Conservation (phyloP, 257 asterid species). For the Solanum boliviense region DNA sequence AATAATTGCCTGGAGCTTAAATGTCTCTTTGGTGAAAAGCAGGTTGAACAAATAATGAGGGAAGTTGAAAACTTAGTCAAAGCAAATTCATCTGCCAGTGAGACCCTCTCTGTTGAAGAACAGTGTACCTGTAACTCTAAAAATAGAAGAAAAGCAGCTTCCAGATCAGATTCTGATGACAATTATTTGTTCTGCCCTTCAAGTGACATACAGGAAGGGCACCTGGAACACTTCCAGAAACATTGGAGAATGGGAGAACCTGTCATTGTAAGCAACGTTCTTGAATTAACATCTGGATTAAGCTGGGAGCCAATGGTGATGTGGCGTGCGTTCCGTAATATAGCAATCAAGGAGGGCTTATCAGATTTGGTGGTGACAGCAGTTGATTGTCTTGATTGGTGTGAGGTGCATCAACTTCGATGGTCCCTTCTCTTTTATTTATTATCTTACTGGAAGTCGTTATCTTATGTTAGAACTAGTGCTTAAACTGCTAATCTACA, state of each 20-base stretch:
- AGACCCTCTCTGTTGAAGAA: neutral
- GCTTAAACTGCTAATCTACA: neutral
- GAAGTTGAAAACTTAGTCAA: conserved; percentile 14
- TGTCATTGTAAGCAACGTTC: conserved; percentile 31
- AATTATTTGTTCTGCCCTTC: conserved; percentile 47
- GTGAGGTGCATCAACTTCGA: conserved; percentile 33
- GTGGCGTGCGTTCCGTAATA: conserved; percentile 64
- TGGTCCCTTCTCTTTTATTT: neutral
- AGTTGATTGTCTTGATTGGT: conserved; percentile 52
- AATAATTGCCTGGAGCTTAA: conserved; percentile 25
- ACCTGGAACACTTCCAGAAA: conserved; percentile 45
- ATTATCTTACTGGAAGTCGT: neutral
- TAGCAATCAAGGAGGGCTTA: conserved; percentile 13
- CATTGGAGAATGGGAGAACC: conserved; percentile 67
- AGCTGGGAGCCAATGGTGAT: conserved; percentile 81
- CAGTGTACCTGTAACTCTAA: conserved; percentile 23
- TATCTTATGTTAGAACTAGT: neutral
- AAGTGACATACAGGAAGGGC: conserved; percentile 21
- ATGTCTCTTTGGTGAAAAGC: conserved; percentile 24
- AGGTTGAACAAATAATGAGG: conserved; percentile 23
- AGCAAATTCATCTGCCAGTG: neutral
- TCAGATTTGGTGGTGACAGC: conserved; percentile 45
- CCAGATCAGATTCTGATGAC: conserved; percentile 28
- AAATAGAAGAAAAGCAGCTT: conserved; percentile 26
- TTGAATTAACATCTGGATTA: conserved; percentile 37